A percentile compares a stretch with the other conserved stretches of the same genome.
These are phyloP conservation scores for Gentiana macrophylla DNA, from an alignment of 257 asterid species.

Conservation along the genomic window DNA sequence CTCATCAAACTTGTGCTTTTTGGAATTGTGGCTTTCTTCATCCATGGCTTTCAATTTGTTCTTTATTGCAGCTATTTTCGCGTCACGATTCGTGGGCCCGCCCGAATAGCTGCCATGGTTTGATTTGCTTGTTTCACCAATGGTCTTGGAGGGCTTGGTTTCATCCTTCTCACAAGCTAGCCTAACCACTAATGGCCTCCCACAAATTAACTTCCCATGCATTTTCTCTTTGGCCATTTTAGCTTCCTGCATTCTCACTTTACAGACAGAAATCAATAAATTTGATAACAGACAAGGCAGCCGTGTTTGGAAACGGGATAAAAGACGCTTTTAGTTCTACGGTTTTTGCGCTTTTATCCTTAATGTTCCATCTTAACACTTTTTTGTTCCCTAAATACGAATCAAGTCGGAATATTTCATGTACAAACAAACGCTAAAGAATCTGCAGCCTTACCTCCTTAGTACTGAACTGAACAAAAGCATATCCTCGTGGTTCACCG, in stretches of 20 bases:
- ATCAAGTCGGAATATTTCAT: too few relatives aligned
- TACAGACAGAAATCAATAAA: conserved; percentile 39
- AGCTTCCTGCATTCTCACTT: conserved; percentile 99
- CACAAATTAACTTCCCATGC: conserved; percentile 72
- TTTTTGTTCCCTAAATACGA: too few relatives aligned
- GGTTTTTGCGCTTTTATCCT: too few relatives aligned
- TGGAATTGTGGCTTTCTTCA: conserved; percentile 37
- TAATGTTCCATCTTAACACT: too few relatives aligned
- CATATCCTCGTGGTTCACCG: conserved; percentile 72
- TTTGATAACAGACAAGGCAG: conserved; percentile 7
- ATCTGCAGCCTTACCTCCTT: conserved; percentile 57
- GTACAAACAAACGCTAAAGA: neutral
- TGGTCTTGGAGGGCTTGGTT: conserved; percentile 21
- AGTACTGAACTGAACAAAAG: conserved; percentile 71
- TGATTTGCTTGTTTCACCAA: conserved; percentile 32
- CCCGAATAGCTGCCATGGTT: conserved; percentile 17
- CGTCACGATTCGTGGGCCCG: conserved; percentile 51
- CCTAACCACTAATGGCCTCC: conserved; percentile 63
- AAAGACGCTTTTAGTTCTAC: too few relatives aligned
- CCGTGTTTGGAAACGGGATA: too few relatives aligned
- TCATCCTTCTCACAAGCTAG: conserved; percentile 71
- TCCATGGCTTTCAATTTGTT: conserved; percentile 80
- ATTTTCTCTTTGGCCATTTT: conserved; percentile 74
- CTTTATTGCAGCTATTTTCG: conserved; percentile 88
- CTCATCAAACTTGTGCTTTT: conserved; percentile 17